Conservation (phyloP, 2,329 filamentous ascomycete genomes). For the Hypoxylon sp. region DNA sequence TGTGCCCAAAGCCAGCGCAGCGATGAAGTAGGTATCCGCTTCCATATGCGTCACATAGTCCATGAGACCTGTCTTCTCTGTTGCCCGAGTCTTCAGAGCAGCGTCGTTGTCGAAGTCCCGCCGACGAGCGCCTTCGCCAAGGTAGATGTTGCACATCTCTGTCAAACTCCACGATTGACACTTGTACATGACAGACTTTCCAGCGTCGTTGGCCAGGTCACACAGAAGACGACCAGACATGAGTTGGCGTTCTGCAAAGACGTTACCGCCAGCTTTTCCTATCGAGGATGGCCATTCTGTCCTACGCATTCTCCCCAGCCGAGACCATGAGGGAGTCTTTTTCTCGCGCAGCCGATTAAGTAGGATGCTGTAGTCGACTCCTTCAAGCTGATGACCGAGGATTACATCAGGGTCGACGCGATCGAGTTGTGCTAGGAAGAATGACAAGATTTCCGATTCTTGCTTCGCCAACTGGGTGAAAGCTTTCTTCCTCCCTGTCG, state of each 20-base stretch:
- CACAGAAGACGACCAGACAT: constrained; percentile 90
- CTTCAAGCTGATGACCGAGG: constrained; percentile 94
- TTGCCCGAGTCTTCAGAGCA: constrained; percentile 86
- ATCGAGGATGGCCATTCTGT: constrained; percentile 87
- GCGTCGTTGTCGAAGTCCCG: constrained; percentile 89
- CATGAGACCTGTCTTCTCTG: constrained; percentile 83
- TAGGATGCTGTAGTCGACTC: constrained; percentile 92
- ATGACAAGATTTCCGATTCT: constrained; percentile 83
- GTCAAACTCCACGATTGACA: constrained; percentile 98
- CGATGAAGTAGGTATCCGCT: constrained; percentile 94
- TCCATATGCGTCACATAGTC: constrained; percentile 95
- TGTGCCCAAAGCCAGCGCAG: constrained; percentile 84
- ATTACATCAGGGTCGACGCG: constrained; percentile 92
- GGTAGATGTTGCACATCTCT: constrained; percentile 94
- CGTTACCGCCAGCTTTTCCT: constrained; percentile 84
- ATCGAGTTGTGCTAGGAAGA: constrained; percentile 89
- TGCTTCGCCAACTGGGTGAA: constrained; percentile 82
- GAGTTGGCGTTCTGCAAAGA: constrained; percentile 91
- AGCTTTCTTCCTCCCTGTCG: constrained; percentile 74
- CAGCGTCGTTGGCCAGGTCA: constrained; percentile 94
- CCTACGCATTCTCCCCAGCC: constrained; percentile 85
- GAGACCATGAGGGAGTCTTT: constrained; percentile 93
- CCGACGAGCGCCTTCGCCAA: constrained; percentile 74
- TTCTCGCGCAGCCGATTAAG: constrained; percentile 86
- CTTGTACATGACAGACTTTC: constrained; percentile 95